Evolutionary conservation across 83 land plant genomes (phyloP).

Genomic region (Diphasiastrum complanatum): DNA sequence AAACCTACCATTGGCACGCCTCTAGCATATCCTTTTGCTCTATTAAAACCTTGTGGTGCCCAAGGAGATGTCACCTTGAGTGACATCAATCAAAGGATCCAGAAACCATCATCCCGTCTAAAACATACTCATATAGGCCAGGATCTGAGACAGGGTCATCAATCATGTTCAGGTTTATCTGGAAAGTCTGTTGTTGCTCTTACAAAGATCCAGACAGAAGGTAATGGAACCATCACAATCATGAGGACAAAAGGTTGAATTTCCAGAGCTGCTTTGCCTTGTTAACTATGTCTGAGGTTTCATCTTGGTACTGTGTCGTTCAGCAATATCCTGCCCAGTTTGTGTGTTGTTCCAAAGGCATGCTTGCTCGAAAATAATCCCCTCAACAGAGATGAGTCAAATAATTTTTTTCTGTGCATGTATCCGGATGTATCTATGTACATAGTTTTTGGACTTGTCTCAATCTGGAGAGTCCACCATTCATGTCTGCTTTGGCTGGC

Average conservation of each 20-base stretch:
- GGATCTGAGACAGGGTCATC: constrained; percentile 3
- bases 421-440: too few species aligned
- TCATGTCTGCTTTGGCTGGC: too few species aligned
- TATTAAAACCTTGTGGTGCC: constrained; percentile 30
- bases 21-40: constrained; percentile 29
- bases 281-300: background rate
- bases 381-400: too few species aligned
- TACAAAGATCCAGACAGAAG: constrained; percentile 41
- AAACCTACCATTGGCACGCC: background rate
- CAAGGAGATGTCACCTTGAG: constrained; percentile 29
- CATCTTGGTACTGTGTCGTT: too few species aligned
- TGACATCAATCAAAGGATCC: constrained; percentile 25
- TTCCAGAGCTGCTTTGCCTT: background rate
- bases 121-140: constrained; percentile 1
- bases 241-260: constrained; percentile 36
- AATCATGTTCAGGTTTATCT: constrained; percentile 20
- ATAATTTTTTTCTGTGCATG: too few species aligned
- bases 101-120: constrained; percentile 11
- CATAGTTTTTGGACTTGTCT: too few species aligned
- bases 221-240: constrained; percentile 36
- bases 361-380: too few species aligned
- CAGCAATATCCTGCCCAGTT: too few species aligned
- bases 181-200: constrained; percentile 37
- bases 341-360: too few species aligned
- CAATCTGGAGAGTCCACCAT: too few species aligned